Conservation (phyloP, 2,329 filamentous ascomycete species). For the Aspergillus pseudonomiae region DNA sequence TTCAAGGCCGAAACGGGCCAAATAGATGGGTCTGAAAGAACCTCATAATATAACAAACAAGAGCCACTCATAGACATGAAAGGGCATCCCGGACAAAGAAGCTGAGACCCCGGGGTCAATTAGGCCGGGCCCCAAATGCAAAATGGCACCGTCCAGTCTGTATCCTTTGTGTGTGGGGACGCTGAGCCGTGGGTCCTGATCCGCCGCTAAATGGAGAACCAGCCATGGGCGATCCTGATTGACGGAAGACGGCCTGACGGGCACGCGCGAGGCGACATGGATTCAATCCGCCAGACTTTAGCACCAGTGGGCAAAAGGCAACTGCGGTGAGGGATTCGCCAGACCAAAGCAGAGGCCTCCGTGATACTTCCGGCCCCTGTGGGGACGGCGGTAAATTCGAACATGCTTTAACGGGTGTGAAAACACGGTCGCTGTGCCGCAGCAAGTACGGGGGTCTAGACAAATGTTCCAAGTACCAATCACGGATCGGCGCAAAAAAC, state of each 20-base stretch:
- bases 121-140: conserved; percentile 15
- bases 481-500: conserved; percentile 1
- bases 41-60: background rate
- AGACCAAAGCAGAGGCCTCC: conserved; percentile 18
- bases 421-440: conserved; percentile 9
- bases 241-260: conserved; percentile 17
- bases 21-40: conserved; percentile 10
- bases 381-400: conserved; percentile 27
- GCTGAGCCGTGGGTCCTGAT: conserved; percentile 31
- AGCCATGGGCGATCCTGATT: conserved; percentile 22
- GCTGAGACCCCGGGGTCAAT: conserved; percentile 20
- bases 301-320: conserved; percentile 12
- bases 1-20: conserved; percentile 13
- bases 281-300: conserved; percentile 20
- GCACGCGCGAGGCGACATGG: conserved; percentile 20
- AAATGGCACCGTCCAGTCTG: background rate
- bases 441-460: conserved; percentile 4
- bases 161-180: conserved; percentile 18
- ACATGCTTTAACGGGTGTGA: conserved; percentile 9
- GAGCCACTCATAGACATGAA: conserved; percentile 17
- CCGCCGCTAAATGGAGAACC: conserved; percentile 26
- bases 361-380: conserved; percentile 18
- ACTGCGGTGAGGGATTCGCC: conserved; percentile 20
- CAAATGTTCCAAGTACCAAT: conserved; percentile 14
- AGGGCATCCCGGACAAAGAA: conserved; percentile 10